phyloP scores from a whole-genome alignment of 192 early-diverging fungal species.

The Coemansia sp. region DNA sequence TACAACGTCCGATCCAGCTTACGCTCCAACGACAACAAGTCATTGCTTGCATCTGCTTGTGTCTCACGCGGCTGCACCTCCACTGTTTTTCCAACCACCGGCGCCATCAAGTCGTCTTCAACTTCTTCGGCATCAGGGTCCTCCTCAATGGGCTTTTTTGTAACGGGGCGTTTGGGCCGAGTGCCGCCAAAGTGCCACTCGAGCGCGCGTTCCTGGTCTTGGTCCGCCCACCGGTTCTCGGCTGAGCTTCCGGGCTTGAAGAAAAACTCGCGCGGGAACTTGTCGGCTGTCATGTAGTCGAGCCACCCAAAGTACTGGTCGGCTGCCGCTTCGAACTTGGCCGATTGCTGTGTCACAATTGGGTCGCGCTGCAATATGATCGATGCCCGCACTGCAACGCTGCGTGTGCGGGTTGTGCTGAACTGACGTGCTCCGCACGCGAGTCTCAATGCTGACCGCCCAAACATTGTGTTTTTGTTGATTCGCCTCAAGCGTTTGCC shows the following conservation, averaged over 20 bases:
- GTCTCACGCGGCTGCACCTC: slow-evolving; percentile 59
- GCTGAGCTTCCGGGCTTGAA: slow-evolving; percentile 51
- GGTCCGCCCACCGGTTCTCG: slow-evolving; percentile 42
- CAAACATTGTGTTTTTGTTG: background rate
- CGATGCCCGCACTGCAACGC: slow-evolving; percentile 21
- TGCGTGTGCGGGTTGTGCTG: slow-evolving; percentile 15
- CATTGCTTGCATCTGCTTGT: slow-evolving; percentile 63
- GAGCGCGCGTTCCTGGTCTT: slow-evolving; percentile 23
- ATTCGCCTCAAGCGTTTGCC: background rate
- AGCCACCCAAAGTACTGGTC: slow-evolving; percentile 51
- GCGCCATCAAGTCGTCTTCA: background rate
- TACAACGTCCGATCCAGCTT: slow-evolving; percentile 75
- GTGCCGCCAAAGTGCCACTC: slow-evolving; percentile 44
- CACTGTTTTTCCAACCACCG: slow-evolving; percentile 52
- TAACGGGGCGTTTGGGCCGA: slow-evolving; percentile 14
- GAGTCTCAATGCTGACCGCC: slow-evolving; percentile 5
- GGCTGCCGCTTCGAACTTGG: slow-evolving; percentile 33
- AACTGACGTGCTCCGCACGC: slow-evolving; percentile 17
- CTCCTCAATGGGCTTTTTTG: background rate
- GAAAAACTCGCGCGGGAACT: slow-evolving; percentile 51
- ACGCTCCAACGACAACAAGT: slow-evolving; percentile 74
- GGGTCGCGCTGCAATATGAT: slow-evolving; percentile 52
- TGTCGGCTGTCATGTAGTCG: slow-evolving; percentile 42
- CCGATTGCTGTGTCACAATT: slow-evolving; percentile 34
- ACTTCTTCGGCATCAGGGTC: background rate